A percentile compares a stretch with the other conserved stretches of the same genome.
Conservation (phyloP, 345 rosid genomes). For the Citrus medica region DNA sequence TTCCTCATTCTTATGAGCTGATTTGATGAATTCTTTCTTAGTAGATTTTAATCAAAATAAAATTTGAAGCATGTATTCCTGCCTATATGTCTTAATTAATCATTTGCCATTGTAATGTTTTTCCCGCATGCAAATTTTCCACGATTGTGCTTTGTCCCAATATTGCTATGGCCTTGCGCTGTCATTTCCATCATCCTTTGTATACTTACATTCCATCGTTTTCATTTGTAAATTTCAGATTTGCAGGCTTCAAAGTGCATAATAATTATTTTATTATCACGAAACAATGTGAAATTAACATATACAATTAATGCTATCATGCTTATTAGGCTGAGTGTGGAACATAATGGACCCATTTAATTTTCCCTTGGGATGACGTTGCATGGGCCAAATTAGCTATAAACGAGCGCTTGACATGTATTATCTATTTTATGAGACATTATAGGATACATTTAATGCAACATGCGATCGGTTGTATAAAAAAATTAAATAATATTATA, state of each 20-base stretch:
- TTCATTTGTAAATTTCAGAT: neutral
- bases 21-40: neutral
- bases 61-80: neutral
- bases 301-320: neutral
- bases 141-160: neutral
- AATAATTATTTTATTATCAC: neutral
- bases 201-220: neutral
- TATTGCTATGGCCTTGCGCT: neutral
- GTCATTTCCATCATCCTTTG: neutral
- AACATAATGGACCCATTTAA: neutral
- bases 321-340: neutral
- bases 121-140: constrained; percentile 5
- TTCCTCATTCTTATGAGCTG: neutral
- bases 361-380: neutral
- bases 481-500: too few species aligned
- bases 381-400: neutral
- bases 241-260: neutral
- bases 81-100: too few species aligned
- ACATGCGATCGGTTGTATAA: too few species aligned
- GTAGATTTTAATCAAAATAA: neutral
- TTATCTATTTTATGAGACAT: neutral
- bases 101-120: neutral
- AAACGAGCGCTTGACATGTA: neutral
- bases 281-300: too few species aligned
- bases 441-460: too few species aligned